Percentiles rank a stretch among this genome's conserved stretches.
phyloP scores from a whole-genome alignment of 2,329 filamentous ascomycete species.

The Triangularia setosa region DNA sequence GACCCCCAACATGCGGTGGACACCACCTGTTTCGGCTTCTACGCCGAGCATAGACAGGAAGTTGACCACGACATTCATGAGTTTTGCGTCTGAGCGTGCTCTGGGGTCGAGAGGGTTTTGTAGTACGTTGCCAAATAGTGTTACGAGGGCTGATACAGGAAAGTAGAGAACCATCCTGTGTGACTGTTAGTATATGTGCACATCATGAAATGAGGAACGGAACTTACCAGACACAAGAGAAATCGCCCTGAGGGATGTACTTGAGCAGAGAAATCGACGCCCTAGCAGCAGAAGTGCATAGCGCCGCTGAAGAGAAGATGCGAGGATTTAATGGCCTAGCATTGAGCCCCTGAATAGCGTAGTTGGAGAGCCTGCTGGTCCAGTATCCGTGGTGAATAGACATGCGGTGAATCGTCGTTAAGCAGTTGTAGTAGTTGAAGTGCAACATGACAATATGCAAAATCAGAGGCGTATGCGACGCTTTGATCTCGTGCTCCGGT shows the following conservation, averaged over 20 bases:
- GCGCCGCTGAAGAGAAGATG: conserved; percentile 87
- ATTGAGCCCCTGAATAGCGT: conserved; percentile 90
- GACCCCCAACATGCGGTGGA: conserved; percentile 88
- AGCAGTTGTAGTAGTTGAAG: conserved; percentile 95
- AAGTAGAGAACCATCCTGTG: conserved; percentile 86
- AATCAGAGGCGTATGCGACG: conserved; percentile 87
- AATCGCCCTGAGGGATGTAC: conserved; percentile 93
- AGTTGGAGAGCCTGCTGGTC: conserved; percentile 92
- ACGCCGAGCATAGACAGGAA: conserved; percentile 87
- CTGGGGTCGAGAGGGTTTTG: conserved; percentile 90
- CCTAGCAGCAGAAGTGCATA: conserved; percentile 88
- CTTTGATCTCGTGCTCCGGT: conserved; percentile 95
- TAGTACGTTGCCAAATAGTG: conserved; percentile 90
- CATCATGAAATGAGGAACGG: neutral
- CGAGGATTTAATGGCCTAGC: conserved; percentile 85
- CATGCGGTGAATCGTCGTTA: conserved; percentile 98
- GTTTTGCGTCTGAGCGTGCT: conserved; percentile 79
- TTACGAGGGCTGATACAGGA: conserved; percentile 90
- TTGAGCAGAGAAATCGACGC: conserved; percentile 92
- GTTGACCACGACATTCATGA: conserved; percentile 90
- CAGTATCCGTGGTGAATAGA: conserved; percentile 97
- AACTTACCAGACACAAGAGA: conserved; percentile 86
- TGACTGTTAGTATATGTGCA: conserved; percentile 27
- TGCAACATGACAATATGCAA: conserved; percentile 92
- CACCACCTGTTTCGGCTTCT: conserved; percentile 84